Conservation (phyloP, 2,329 filamentous ascomycete genomes). For the Bipolaris zeicola region DNA sequence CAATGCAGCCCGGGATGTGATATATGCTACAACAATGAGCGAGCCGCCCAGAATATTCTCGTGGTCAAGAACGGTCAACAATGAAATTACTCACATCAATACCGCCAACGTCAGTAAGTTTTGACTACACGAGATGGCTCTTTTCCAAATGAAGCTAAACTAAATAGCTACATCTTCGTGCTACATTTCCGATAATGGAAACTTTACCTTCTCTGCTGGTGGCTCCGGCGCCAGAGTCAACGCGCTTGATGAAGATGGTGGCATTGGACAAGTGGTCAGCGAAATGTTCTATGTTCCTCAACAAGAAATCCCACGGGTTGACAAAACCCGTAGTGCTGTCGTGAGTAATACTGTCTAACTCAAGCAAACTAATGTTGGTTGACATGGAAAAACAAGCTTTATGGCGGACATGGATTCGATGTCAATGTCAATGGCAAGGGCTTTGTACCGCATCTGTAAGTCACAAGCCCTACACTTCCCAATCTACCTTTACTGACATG, state of each 20-base stretch:
- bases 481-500: no score
- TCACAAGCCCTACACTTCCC: not conserved
- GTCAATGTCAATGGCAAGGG: conserved; percentile 6
- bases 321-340: conserved; percentile 4
- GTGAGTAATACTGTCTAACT: not conserved
- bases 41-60: conserved; percentile 7
- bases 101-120: conserved; percentile 4
- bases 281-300: conserved; percentile 7
- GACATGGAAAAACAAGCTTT: not conserved
- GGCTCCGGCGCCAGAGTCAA: conserved; percentile 7
- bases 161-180: conserved; percentile 1
- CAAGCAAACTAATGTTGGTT: not conserved
- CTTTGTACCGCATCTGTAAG: conserved; percentile 8
- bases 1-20: conserved; percentile 6
- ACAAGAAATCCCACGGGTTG: conserved; percentile 1
- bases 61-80: conserved; percentile 2
- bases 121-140: not conserved
- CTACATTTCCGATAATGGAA: conserved; percentile 6
- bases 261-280: not conserved
- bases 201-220: conserved; percentile 3
- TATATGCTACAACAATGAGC: conserved; percentile 8
- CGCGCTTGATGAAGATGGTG: conserved; percentile 4
- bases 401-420: conserved; percentile 7
- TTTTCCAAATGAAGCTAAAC: no score
- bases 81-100: conserved; percentile 6